Base-by-base conservation (phyloP, 768 basidiomycete species). In the Naganishia kalamii region DNA sequence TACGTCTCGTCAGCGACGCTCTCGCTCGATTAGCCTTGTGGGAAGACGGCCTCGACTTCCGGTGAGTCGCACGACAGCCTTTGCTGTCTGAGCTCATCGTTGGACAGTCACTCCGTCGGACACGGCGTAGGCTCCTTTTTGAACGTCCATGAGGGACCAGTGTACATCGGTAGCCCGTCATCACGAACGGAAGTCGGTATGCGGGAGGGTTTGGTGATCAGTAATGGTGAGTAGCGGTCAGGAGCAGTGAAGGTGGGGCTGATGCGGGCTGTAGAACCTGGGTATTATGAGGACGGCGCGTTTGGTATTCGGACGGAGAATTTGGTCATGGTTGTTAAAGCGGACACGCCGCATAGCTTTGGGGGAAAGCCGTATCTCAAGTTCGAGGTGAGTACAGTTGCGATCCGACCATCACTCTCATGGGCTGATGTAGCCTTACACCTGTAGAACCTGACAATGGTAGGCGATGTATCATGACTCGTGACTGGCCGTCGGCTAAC, bases 271-370 rank as follows among this genome's bases (percentile, higher is more conserved):
- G 30, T 68, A 85, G 92, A 94, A 69, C 92, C 92, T 0, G 92
- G 92, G 10, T 94, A 88, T 76, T 96, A 96, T 75, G 86, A 85
- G 8, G 92, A 97, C 70, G 94, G 92, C 1, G 80, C 82, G 48
- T 98, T 87, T 72, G 94, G 93, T 1, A 91, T 98, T 71, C 86
- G 96, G 4, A 90, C 94, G 70, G 94, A 99, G 79, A 92, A 85
- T 76, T 83, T 97, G 46, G 85, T 92, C 23, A 80, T 94, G 21
- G 88, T 94, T 3, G 82, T 84, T 52, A 83, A 86, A 47, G 86
- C 79, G 11, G 76, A 87, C 60, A 91, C 90, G 0, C 84, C 81
- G 8, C 83, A 90, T 73, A 83, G 84, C 68, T 98, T 93, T 74
- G 91, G 89, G 1, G 84, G 85, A 21, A 88, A 88, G 69, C 89